Percentiles rank a stretch among this genome's conserved stretches.
These are phyloP conservation scores for Yarrowia sp. DNA, from an alignment of 805 yeast species.

Conservation along the genomic window DNA sequence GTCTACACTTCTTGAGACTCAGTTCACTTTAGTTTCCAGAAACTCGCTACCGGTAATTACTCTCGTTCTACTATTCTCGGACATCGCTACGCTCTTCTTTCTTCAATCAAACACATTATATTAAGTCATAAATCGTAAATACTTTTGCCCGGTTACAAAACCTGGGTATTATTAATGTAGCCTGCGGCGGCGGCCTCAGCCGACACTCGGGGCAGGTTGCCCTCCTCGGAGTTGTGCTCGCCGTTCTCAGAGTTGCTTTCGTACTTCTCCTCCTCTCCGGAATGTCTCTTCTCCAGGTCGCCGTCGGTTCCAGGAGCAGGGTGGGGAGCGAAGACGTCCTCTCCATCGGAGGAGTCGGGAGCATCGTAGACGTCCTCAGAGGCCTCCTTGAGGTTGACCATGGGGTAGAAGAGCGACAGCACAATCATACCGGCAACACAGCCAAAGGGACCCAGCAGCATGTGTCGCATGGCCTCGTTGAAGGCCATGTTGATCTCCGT, in stretches of 20 bases:
- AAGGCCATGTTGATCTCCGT: conserved; percentile 33
- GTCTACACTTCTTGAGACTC: too few relatives aligned
- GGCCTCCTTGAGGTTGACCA: conserved; percentile 33
- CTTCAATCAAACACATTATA: neutral
- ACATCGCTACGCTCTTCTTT: neutral
- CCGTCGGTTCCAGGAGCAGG: neutral
- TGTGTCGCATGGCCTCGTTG: conserved; percentile 34
- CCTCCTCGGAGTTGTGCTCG: neutral
- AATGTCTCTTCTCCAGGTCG: conserved; percentile 6
- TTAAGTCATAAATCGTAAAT: conserved; percentile 23
- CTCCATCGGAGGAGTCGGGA: conserved; percentile 19
- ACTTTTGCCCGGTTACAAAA: neutral
- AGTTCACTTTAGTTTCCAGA: too few relatives aligned
- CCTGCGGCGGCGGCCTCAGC: conserved; percentile 1
- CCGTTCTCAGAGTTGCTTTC: conserved; percentile 1
- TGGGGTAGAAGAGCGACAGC: conserved; percentile 25
- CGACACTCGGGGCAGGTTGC: conserved; percentile 6
- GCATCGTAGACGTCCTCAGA: conserved; percentile 15
- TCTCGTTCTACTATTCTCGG: too few relatives aligned
- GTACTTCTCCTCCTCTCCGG: conserved; percentile 12
- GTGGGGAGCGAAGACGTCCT: conserved; percentile 1
- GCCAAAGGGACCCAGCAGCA: conserved; percentile 31
- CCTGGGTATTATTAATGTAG: conserved; percentile 17
- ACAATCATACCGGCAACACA: conserved; percentile 33
- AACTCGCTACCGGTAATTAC: too few relatives aligned